Percentiles rank a stretch among this genome's conserved stretches.
Conservation (phyloP, 495 filamentous ascomycete genomes). For the Usnea hakonensis region DNA sequence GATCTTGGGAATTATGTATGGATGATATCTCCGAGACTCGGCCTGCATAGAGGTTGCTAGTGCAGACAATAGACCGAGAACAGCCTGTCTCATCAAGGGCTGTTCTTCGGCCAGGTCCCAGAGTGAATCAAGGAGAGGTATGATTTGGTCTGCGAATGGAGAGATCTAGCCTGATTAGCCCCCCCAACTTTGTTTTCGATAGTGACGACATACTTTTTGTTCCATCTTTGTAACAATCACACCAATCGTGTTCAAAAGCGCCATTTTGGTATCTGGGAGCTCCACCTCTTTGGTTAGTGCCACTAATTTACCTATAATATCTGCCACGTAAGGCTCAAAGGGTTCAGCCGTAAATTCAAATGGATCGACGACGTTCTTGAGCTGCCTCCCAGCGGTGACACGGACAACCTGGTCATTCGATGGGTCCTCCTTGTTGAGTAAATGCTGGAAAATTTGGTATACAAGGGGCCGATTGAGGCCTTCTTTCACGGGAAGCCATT, state of each 20-base stretch:
- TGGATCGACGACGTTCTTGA: conserved; percentile 69
- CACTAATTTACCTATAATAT: conserved; percentile 62
- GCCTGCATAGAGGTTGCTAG: conserved; percentile 72
- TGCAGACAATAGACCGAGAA: conserved; percentile 73
- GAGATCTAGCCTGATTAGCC: conserved; percentile 38
- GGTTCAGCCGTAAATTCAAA: conserved; percentile 64
- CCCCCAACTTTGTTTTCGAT: background rate
- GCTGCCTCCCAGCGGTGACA: conserved; percentile 78
- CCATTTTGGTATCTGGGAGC: conserved; percentile 77
- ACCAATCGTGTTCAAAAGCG: conserved; percentile 73
- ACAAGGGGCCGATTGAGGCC: conserved; percentile 59
- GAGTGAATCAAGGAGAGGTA: conserved; percentile 68
- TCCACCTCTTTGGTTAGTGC: conserved; percentile 72
- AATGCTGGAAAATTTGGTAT: conserved; percentile 80
- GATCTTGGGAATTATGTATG: conserved; percentile 69
- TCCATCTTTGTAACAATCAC: conserved; percentile 76
- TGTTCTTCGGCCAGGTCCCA: conserved; percentile 79
- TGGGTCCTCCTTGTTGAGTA: conserved; percentile 68
- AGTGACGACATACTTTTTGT: conserved; percentile 44
- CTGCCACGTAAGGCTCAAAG: conserved; percentile 67
- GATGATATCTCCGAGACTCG: conserved; percentile 63
- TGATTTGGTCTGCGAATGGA: conserved; percentile 71
- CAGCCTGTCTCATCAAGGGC: conserved; percentile 83
- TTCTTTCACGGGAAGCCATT: conserved; percentile 76
- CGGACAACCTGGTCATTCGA: conserved; percentile 88